Conservation (phyloP, 2,329 filamentous ascomycete genomes). For the Colletotrichum lupini region DNA sequence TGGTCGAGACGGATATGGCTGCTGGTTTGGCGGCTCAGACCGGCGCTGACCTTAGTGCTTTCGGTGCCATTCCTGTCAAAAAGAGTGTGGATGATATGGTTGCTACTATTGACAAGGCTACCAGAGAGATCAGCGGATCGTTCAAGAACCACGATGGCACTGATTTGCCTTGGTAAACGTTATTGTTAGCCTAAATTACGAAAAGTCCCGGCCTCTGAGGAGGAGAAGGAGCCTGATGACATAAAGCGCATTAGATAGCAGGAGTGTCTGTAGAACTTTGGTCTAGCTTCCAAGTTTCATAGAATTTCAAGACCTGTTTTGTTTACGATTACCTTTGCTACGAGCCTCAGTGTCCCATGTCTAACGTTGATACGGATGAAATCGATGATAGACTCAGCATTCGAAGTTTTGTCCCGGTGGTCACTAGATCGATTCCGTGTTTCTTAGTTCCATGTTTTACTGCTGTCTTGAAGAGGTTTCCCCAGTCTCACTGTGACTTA, state of each 20-base stretch:
- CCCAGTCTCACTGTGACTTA: no score
- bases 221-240: no score
- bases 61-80: constrained; percentile 35
- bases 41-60: not conserved
- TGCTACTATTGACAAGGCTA: constrained; percentile 4
- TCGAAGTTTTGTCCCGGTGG: no score
- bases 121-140: constrained; percentile 21
- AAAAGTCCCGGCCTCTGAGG: not conserved
- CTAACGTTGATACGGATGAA: no score
- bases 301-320: not conserved
- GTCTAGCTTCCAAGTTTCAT: not conserved
- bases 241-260: not conserved
- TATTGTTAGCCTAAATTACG: no score
- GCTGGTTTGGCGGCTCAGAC: not conserved
- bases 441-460: no score
- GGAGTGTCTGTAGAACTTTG: not conserved
- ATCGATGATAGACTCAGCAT: no score
- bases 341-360: no score
- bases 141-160: constrained; percentile 33
- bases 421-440: no score
- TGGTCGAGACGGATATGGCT: constrained; percentile 31
- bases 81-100: constrained; percentile 32
- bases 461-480: no score
- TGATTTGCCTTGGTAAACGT: constrained; percentile 27
- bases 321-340: not conserved